Evolutionary conservation across 2,329 filamentous ascomycete species (phyloP).

Genomic region (Aspergillus sergii): DNA sequence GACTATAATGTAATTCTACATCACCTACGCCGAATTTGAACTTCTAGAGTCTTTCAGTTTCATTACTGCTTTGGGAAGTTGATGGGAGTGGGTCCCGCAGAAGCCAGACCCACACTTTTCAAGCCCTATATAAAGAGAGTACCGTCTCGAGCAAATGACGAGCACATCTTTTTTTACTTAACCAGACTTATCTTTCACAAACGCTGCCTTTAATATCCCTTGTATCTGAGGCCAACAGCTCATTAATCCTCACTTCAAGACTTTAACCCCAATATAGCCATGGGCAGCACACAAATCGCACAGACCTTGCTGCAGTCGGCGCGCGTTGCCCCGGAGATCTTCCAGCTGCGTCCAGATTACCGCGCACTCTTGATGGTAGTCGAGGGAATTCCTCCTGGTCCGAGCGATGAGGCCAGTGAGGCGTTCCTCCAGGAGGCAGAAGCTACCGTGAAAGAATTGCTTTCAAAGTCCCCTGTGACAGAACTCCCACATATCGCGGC

Average conservation of each 20-base stretch:
- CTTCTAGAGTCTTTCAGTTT: no score
- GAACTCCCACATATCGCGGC: conserved; percentile 40
- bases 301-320: conserved; percentile 4
- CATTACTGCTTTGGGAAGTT: neutral
- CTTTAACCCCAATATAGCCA: neutral
- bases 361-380: conserved; percentile 40
- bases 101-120: no score
- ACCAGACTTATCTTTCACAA: no score
- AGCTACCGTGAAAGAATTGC: neutral
- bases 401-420: conserved; percentile 33
- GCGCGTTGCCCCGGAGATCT: conserved; percentile 28
- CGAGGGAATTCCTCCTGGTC: conserved; percentile 33
- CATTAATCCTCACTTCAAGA: neutral
- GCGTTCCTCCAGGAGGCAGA: neutral
- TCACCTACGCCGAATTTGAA: no score
- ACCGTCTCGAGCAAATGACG: no score
- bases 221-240: neutral
- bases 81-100: neutral
- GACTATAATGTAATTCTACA: no score
- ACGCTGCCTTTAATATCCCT: no score
- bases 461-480: neutral
- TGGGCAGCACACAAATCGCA: neutral
- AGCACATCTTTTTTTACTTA: no score
- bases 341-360: conserved; percentile 41
- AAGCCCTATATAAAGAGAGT: neutral